A percentile compares a stretch with the other conserved stretches of the same genome.
Conservation (phyloP, 2,329 filamentous ascomycete species). For the Microdochium trichocladiopsis region DNA sequence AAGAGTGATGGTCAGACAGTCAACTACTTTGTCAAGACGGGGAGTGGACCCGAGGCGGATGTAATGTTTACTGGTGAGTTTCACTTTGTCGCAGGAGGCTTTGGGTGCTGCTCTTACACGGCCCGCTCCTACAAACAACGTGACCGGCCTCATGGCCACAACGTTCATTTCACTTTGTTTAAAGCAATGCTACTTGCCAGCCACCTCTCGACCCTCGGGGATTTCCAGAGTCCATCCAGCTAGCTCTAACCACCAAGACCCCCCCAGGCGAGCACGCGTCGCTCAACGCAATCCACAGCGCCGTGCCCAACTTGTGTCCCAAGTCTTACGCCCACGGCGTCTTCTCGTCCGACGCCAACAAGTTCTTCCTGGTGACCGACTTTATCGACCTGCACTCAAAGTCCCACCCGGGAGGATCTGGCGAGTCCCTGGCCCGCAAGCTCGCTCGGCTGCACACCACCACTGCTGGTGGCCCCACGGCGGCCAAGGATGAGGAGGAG, state of each 20-base stretch:
- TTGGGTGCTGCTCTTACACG: too few species aligned
- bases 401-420: slow-evolving; percentile 32
- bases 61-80: slow-evolving; percentile 61
- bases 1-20: slow-evolving; percentile 37
- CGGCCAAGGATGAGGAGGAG: slow-evolving; percentile 31
- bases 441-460: slow-evolving; percentile 73
- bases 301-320: slow-evolving; percentile 71
- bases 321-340: slow-evolving; percentile 66
- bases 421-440: slow-evolving; percentile 62
- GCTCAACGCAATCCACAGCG: slow-evolving; percentile 70
- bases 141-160: too few species aligned
- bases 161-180: too few species aligned
- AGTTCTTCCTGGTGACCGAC: slow-evolving; percentile 63
- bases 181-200: too few species aligned
- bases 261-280: slow-evolving; percentile 69
- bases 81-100: too few species aligned
- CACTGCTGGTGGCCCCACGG: slow-evolving; percentile 45
- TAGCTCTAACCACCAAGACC: not conserved
- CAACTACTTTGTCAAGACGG: slow-evolving; percentile 68
- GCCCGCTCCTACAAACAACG: too few species aligned
- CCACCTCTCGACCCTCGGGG: too few species aligned
- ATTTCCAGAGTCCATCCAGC: too few species aligned
- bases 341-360: slow-evolving; percentile 41
- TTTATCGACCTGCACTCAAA: slow-evolving; percentile 60
- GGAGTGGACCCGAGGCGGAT: slow-evolving; percentile 48